A percentile compares a stretch with the other conserved stretches of the same genome.
Evolutionary conservation across 2,329 filamentous ascomycete genomes (phyloP).

Genomic region (Penicillium corylophilum): DNA sequence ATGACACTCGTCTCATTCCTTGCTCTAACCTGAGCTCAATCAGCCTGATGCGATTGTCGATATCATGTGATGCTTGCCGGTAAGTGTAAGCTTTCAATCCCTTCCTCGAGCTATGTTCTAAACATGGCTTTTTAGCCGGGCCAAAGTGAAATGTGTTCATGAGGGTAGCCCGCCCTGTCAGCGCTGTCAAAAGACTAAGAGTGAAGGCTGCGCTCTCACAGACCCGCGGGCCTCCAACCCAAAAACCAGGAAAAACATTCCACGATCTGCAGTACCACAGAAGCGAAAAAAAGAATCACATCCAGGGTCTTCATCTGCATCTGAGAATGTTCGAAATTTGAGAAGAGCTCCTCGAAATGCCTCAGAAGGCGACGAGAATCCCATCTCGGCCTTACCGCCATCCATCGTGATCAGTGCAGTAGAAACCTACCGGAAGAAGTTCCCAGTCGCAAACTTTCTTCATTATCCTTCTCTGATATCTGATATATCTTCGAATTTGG

Average conservation of each 20-base stretch:
- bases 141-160: slow-evolving; percentile 40
- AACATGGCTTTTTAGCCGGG: slow-evolving; percentile 22
- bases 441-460: slow-evolving; percentile 38
- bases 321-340: neutral
- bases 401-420: slow-evolving; percentile 35
- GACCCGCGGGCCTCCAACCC: slow-evolving; percentile 28
- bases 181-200: slow-evolving; percentile 29
- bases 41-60: slow-evolving; percentile 33
- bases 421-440: slow-evolving; percentile 39
- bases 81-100: slow-evolving; percentile 8
- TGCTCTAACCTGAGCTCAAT: neutral
- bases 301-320: neutral
- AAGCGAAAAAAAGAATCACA: slow-evolving; percentile 16
- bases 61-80: slow-evolving; percentile 39
- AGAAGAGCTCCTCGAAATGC: slow-evolving; percentile 5
- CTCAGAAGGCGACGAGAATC: slow-evolving; percentile 13
- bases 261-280: slow-evolving; percentile 6
- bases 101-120: neutral
- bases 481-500: slow-evolving; percentile 30
- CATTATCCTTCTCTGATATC: slow-evolving; percentile 39
- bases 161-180: slow-evolving; percentile 35
- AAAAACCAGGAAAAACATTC: slow-evolving; percentile 1
- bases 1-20: slow-evolving; percentile 1
- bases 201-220: slow-evolving; percentile 27
- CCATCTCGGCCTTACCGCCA: slow-evolving; percentile 24